Percentiles rank a stretch among this genome's conserved stretches.
Evolutionary conservation across 805 yeast genomes (phyloP).

Genomic region (Candida hispaniensis): DNA sequence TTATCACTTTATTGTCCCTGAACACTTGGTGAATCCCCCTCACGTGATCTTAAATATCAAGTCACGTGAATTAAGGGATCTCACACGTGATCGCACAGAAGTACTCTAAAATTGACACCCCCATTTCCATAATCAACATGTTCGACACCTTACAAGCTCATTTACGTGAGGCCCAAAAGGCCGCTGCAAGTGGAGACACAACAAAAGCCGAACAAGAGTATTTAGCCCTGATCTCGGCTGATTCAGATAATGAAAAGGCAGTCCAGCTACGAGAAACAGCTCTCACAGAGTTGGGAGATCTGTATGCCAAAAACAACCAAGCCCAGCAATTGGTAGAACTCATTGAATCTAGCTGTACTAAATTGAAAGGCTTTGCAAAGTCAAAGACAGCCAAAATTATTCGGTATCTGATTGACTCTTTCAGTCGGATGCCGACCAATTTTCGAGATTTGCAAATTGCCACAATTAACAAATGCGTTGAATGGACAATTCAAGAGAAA

Average conservation of each 20-base stretch:
- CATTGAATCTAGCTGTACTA: constrained; percentile 54
- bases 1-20: no score
- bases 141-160: no score
- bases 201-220: no score
- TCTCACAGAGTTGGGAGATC: constrained; percentile 61
- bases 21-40: no score
- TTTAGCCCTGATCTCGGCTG: no score
- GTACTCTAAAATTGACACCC: no score
- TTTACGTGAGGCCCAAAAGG: no score
- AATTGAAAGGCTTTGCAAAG: constrained; percentile 77
- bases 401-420: constrained; percentile 65
- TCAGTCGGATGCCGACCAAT: constrained; percentile 47
- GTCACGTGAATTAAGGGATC: no score
- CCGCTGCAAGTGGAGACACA: no score
- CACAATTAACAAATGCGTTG: constrained; percentile 68
- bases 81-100: no score
- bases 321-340: constrained; percentile 46
- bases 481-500: constrained; percentile 76
- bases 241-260: constrained; percentile 34
- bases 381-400: constrained; percentile 91
- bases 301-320: constrained; percentile 44
- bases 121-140: no score
- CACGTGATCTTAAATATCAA: no score
- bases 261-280: constrained; percentile 55
- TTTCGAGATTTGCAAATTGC: constrained; percentile 60